These are phyloP conservation scores for Bertia moriformis DNA, from an alignment of 2,329 filamentous ascomycete genomes.

Conservation along the genomic window DNA sequence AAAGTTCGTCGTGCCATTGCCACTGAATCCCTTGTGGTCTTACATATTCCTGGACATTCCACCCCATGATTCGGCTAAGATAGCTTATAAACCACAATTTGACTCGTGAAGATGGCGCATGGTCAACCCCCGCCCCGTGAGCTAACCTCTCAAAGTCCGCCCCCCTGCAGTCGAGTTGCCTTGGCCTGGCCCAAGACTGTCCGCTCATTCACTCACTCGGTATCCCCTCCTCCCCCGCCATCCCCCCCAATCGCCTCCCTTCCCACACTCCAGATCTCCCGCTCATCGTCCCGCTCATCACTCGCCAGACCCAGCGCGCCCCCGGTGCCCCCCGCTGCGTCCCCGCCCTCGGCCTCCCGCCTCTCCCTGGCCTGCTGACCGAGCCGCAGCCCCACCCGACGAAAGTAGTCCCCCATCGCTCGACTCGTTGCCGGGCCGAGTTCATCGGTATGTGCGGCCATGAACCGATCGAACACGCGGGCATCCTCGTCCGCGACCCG, in stretches of 20 bases:
- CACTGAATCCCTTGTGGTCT: no score
- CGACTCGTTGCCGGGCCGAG: constrained; percentile 63
- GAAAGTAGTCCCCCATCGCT: constrained; percentile 94
- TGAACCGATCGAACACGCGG: constrained; percentile 80
- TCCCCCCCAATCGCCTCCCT: constrained; percentile 67
- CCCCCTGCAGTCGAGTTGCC: no score
- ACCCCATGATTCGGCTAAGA: no score
- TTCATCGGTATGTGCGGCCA: constrained; percentile 49
- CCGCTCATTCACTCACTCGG: constrained; percentile 8
- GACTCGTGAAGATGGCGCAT: no score
- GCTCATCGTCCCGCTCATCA: constrained; percentile 88
- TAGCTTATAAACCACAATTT: no score
- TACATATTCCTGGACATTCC: no score
- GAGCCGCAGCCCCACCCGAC: constrained; percentile 71
- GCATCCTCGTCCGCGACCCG: constrained; percentile 75
- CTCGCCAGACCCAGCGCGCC: constrained; percentile 74
- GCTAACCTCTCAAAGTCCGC: no score
- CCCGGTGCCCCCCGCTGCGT: constrained; percentile 67
- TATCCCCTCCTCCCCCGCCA: no score
- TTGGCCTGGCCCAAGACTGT: constrained; percentile 6
- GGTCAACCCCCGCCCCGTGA: no score
- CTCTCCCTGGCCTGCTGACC: constrained; percentile 76
- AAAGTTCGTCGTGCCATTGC: no score
- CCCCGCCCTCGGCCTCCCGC: constrained; percentile 78
- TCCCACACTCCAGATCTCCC: constrained; percentile 89